These are phyloP conservation scores for Alternaria atra DNA, from an alignment of 2,329 filamentous ascomycete species.

Conservation along the genomic window DNA sequence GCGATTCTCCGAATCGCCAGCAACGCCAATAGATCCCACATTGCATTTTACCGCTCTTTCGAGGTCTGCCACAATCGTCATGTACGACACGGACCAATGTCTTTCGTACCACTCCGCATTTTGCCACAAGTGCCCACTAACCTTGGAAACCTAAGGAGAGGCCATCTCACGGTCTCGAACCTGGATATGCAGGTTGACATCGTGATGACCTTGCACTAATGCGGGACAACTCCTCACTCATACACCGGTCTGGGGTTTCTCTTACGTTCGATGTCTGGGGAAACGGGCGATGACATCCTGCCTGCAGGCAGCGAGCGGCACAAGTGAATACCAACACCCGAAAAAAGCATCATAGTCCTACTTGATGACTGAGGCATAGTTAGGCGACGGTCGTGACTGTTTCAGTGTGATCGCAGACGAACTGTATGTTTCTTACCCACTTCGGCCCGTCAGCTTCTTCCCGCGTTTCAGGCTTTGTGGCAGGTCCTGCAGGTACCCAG, in stretches of 20 bases:
- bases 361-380: conserved; percentile 11
- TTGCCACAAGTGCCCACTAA: not conserved
- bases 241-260: conserved; percentile 4
- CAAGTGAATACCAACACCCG: conserved; percentile 7
- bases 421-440: conserved; percentile 9
- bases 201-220: conserved; percentile 18
- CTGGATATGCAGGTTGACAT: conserved; percentile 10
- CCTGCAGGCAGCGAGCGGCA: conserved; percentile 20
- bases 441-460: conserved; percentile 13
- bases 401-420: conserved; percentile 26
- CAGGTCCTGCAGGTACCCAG: conserved; percentile 45
- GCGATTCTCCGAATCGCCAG: conserved; percentile 7
- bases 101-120: not conserved
- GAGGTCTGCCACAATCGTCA: not conserved
- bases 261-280: conserved; percentile 26
- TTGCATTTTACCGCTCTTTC: not conserved
- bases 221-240: conserved; percentile 14
- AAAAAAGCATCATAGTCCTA: conserved; percentile 4
- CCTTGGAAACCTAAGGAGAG: conserved; percentile 6
- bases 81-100: not conserved
- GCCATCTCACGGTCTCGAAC: conserved; percentile 14
- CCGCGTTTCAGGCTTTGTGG: conserved; percentile 39
- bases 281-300: conserved; percentile 11
- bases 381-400: conserved; percentile 27
- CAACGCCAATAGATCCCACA: not conserved